Percentiles rank a stretch among this genome's conserved stretches.
These are phyloP conservation scores for Mycena haematopus DNA, from an alignment of 768 basidiomycete species.

Conservation along the genomic window DNA sequence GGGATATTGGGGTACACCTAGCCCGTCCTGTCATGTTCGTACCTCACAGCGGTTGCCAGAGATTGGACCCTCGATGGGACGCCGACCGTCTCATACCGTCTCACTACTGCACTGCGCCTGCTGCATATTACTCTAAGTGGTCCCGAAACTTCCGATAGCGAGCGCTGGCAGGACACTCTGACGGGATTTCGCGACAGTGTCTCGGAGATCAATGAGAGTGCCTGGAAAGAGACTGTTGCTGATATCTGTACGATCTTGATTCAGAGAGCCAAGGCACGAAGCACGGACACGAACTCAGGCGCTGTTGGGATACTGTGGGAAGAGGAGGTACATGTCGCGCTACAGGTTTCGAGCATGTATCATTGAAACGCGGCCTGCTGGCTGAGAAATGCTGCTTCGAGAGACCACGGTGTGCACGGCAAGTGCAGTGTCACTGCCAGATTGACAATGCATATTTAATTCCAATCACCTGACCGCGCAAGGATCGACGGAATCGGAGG, in stretches of 20 bases:
- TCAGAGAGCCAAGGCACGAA: conserved; percentile 38
- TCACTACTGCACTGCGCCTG: conserved; percentile 75
- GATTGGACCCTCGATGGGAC: conserved; percentile 79
- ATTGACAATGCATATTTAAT: background rate
- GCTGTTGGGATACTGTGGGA: conserved; percentile 61
- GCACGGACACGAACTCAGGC: conserved; percentile 23
- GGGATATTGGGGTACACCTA: conserved; percentile 84
- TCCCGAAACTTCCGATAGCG: conserved; percentile 37
- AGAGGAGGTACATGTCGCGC: conserved; percentile 64
- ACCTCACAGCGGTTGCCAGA: conserved; percentile 45
- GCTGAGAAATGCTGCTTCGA: too few species aligned
- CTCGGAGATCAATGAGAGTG: conserved; percentile 54
- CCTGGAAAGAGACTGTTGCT: conserved; percentile 51
- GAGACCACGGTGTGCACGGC: too few species aligned
- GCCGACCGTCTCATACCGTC: conserved; percentile 74
- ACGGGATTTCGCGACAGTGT: conserved; percentile 51
- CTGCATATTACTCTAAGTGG: conserved; percentile 46
- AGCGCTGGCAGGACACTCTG: conserved; percentile 62
- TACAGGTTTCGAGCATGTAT: background rate
- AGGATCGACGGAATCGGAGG: background rate
- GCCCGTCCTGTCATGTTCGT: conserved; percentile 9
- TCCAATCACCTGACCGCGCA: conserved; percentile 17
- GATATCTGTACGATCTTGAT: conserved; percentile 47
- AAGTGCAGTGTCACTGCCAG: too few species aligned
- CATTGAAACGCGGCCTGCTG: background rate